Base-by-base conservation (phyloP, 768 basidiomycete genomes). In the Podaxis pistillaris region DNA sequence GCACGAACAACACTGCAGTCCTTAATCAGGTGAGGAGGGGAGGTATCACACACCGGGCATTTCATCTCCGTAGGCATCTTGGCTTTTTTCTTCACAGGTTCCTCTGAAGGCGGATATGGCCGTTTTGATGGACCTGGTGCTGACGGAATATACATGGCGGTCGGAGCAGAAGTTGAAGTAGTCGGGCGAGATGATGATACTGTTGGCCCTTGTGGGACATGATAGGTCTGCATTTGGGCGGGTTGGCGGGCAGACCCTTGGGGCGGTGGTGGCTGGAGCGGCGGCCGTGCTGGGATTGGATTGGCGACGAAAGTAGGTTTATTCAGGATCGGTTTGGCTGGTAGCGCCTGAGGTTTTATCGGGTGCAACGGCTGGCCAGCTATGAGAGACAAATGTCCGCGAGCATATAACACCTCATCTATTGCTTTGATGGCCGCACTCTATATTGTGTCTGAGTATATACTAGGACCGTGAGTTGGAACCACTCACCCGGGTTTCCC, bases 341-440 rank as follows among this genome's bases (percentile, higher is more conserved):
- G 66, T 13, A 56, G 59, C 26, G 67, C 50, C n/a, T 73, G 68
- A 53, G 69, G 74, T 49, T 76, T 78, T 13, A 89, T 73, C 11
- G 85, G 81, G 64, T 82, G 79, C 4, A 89, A 77, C 46, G 90
- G 88, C 69, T 92, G 89, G 1, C 85, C 86, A 40, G 74, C 76
- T 59, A 91, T 81, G 22, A 91, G 73, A 54, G 80, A 69, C 1
- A 82, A 70, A 46, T 86, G 79, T 2, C 88, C 87, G 15, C 88
- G 83, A 56, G 74, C 65, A 62, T 79, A 68, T 13, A 94, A 76
- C 2, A 84, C 79, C 62, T 85, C 78, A 62, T 94, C 92, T 64
- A 94, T 92, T 5, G 85, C 84, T 28, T 74, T 73, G 55, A 94
- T 83, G 12, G 92, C 91, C 49, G 81, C 83, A 66, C 73, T 77